A percentile compares a stretch with the other conserved stretches of the same genome.
Evolutionary conservation across 441 rosid species (phyloP).

Genomic region (Metrosideros polymorpha): DNA sequence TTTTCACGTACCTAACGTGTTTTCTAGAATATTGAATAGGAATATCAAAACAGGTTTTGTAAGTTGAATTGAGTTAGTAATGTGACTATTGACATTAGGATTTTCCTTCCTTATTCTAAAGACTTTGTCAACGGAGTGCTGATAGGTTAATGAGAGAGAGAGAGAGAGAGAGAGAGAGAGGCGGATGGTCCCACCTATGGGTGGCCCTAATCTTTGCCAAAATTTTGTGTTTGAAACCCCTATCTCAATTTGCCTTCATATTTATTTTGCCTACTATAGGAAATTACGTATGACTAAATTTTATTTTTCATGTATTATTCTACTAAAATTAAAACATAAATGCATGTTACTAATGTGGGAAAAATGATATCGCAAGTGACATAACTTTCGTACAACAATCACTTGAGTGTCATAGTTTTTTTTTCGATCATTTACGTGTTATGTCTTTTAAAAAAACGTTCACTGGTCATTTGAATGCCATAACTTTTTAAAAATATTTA

Average conservation of each 20-base stretch:
- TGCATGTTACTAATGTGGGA: background rate
- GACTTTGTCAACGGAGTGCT: background rate
- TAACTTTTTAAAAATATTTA: background rate
- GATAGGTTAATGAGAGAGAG: fast-evolving
- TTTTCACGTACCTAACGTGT: background rate
- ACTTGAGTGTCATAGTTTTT: background rate
- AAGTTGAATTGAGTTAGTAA: background rate
- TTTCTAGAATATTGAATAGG: background rate
- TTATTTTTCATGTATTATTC: background rate
- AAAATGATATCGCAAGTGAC: background rate
- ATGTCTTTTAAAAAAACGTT: background rate
- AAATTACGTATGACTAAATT: background rate
- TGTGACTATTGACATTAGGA: background rate
- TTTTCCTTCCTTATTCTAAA: background rate
- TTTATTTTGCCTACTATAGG: background rate
- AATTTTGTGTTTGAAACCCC: background rate
- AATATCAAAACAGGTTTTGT: background rate
- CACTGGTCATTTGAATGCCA: fast-evolving
- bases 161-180: too few species aligned
- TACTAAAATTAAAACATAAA: background rate
- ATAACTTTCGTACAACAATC: background rate
- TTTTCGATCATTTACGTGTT: background rate
- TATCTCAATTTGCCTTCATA: background rate
- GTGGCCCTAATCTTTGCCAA: background rate
- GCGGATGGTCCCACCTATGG: background rate